Percentiles rank a stretch among this genome's conserved stretches.
phyloP scores from a whole-genome alignment of 352 stramenopile genomes.

The Phytophthora palmivora region DNA sequence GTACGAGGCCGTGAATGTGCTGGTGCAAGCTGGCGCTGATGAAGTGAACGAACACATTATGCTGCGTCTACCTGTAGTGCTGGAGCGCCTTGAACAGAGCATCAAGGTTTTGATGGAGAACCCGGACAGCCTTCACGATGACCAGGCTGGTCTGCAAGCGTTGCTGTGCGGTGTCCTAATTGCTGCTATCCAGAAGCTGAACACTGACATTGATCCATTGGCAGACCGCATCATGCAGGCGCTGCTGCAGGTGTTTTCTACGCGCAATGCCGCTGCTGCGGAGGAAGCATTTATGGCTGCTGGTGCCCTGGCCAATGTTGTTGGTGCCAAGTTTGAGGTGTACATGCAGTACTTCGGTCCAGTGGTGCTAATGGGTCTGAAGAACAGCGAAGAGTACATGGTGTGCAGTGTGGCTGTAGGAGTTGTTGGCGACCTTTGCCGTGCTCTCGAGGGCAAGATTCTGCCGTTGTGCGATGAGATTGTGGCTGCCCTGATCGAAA shows the following conservation, averaged over 20 bases:
- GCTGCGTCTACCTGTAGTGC: conserved; percentile 72
- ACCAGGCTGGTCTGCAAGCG: conserved; percentile 80
- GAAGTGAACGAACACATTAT: conserved; percentile 86
- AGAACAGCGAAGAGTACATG: conserved; percentile 96
- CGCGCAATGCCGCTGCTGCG: conserved; percentile 92
- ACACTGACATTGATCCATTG: conserved; percentile 85
- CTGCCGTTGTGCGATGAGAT: conserved; percentile 95
- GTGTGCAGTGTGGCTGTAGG: conserved; percentile 96
- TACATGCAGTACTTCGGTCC: conserved; percentile 96
- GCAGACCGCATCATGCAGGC: conserved; percentile 96
- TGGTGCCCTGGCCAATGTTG: conserved; percentile 92
- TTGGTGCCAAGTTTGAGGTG: conserved; percentile 94
- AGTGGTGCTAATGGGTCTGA: conserved; percentile 92
- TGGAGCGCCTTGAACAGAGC: conserved; percentile 82
- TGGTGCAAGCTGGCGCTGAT: conserved; percentile 89
- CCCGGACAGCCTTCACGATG: conserved; percentile 76
- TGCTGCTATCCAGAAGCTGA: conserved; percentile 94
- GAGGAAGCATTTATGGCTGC: conserved; percentile 97
- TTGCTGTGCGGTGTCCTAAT: conserved; percentile 93
- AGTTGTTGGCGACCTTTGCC: conserved; percentile 95
- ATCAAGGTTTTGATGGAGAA: conserved; percentile 73
- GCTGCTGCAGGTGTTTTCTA: conserved; percentile 95
- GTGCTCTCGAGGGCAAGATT: conserved; percentile 92
- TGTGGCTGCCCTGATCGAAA: conserved; percentile 94
- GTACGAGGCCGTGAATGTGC: conserved; percentile 95